These are phyloP conservation scores for Candida labiduridarum DNA, from an alignment of 1,139 yeast species.

Conservation along the genomic window DNA sequence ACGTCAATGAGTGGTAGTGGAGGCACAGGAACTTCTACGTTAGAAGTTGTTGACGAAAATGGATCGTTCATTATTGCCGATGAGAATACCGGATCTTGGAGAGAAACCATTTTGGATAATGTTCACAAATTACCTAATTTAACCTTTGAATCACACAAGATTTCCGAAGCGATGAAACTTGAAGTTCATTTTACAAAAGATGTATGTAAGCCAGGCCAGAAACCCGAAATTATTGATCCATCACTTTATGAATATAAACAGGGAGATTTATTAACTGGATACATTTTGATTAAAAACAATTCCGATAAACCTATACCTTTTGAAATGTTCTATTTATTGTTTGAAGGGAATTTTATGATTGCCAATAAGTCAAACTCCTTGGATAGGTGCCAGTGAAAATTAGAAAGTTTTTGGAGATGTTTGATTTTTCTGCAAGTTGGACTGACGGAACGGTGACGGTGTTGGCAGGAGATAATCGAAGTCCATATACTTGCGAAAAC, in stretches of 20 bases:
- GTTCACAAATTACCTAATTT: too few relatives aligned
- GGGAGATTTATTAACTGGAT: constrained; percentile 46
- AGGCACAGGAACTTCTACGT: not conserved
- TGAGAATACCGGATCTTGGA: constrained; percentile 37
- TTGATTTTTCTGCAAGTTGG: constrained; percentile 46
- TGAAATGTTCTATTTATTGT: constrained; percentile 45
- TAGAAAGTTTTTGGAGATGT: constrained; percentile 38
- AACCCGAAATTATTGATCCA: constrained; percentile 36
- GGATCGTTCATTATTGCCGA: constrained; percentile 24
- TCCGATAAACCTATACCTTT: constrained; percentile 32
- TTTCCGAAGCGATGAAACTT: constrained; percentile 31
- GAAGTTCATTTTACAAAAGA: constrained; percentile 38
- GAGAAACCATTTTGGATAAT: constrained; percentile 43
- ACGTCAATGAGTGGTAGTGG: constrained; percentile 4
- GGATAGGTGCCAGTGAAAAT: constrained; percentile 19
- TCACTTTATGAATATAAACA: constrained; percentile 39
- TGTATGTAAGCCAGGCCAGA: constrained; percentile 31
- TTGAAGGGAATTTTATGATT: too few relatives aligned
- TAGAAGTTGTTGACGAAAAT: constrained; percentile 5
- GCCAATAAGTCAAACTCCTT: constrained; percentile 13
- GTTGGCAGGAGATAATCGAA: constrained; percentile 28
- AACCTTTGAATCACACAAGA: constrained; percentile 29
- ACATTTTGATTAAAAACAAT: constrained; percentile 30
- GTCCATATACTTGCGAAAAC: constrained; percentile 21
- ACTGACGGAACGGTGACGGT: constrained; percentile 34